Base-by-base conservation (phyloP, 1,284 basidiomycete species). In the Grifola frondosa region DNA sequence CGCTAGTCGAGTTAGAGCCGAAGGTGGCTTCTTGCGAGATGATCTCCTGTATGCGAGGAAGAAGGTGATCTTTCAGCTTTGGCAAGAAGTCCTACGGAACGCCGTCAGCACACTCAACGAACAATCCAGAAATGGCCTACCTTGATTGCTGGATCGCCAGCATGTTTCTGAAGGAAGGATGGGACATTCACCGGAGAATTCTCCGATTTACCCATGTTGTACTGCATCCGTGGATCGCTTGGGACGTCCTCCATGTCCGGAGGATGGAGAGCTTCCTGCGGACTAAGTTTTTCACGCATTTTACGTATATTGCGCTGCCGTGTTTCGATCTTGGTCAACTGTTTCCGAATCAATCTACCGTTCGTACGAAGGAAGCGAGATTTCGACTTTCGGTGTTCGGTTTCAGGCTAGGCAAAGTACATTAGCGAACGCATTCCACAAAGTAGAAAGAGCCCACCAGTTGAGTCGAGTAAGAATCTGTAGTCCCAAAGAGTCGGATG, bases 401-500 rank as follows among this genome's bases (percentile, higher is more conserved):
- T 38, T 28, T 38, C 37, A n/a, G n/a, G n/a, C n/a, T n/a, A n/a
- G n/a, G n/a, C n/a, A n/a, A n/a, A n/a, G n/a, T n/a, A n/a, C n/a
- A n/a, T n/a, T n/a, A n/a, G n/a, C n/a, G n/a, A n/a, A n/a, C n/a
- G n/a, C n/a, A n/a, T n/a, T n/a, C n/a, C n/a, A n/a, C n/a, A n/a
- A n/a, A n/a, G n/a, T n/a, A n/a, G n/a, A n/a, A n/a, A n/a, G n/a
- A n/a, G n/a, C n/a, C n/a, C n/a, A n/a, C n/a, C n/a, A n/a, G n/a
- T n/a, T 45, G 39, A 5, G 54, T 55, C 2, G 53, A 46, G 28
- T 45, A 52, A 5, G 49, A 52, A 15, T 58, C 58, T 9, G 54
- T 55, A 2, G 57, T 50, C 1, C 60, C 61, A 17, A 54, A 43
- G 10, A 6, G 4, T 2, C 23, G 37, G 31, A 61, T 55, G 5